Base-by-base conservation (phyloP, 768 basidiomycete species). In the Tylopilus plumbeoviolaceoides region DNA sequence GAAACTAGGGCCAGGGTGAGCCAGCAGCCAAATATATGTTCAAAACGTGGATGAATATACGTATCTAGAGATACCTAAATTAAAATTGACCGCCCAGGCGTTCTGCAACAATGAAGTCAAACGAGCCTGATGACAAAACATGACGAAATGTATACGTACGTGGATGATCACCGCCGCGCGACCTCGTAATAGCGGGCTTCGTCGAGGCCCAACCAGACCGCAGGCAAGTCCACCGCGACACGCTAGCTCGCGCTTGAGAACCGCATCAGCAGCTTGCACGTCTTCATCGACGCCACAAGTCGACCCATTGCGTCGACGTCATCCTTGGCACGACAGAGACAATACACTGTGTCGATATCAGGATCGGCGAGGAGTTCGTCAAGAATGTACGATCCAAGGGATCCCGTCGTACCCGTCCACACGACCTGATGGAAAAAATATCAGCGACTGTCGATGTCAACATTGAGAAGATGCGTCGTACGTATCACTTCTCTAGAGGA, bases 51-150 rank as follows among this genome's bases (percentile, higher is more conserved):
- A 35, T 3, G n/a, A n/a, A n/a, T n/a, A 18, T 33, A 44, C 53
- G 5, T 44, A 53, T 64, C 67, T 66, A 7, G 62, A 58, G 20
- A 66, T 64, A 9, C 66, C 67, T 36, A 81, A 64, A 47, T 71
- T 74, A 55, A 83, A 82, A 62, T 82, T 82, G 50, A 82, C 81
- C 1, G 77, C 73, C 81, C 81, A 82, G 9, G 78, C 79, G 47
- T 77, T 80, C 77, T 78, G 47, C 30, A 45, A 28, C 11, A 17
- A 25, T n/a, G n/a, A n/a, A n/a, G n/a, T n/a, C 18, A 14, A 28
- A 17, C 25, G 31, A 18, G 14, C 36, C 21, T n/a, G n/a, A n/a
- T n/a, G n/a, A n/a, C n/a, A n/a, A n/a, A n/a, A 28, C n/a, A n/a
- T n/a, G n/a, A n/a, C n/a, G n/a, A n/a, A n/a, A n/a, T n/a, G n/a